These are phyloP conservation scores for Neurospora sp. DNA, from an alignment of 495 filamentous ascomycete genomes.

Conservation along the genomic window DNA sequence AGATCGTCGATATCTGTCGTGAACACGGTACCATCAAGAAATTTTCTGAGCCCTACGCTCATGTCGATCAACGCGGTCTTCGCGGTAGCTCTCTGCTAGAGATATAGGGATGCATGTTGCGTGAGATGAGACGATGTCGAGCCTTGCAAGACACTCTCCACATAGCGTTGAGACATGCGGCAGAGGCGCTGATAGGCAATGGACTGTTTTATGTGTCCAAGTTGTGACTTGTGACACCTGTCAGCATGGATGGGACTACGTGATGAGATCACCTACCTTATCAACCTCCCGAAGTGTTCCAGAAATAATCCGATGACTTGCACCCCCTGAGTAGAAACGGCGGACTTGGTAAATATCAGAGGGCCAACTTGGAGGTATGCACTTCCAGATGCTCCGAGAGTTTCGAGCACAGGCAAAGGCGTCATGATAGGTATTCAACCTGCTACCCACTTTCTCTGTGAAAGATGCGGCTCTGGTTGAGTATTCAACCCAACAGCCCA, in stretches of 20 bases:
- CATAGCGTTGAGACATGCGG: neutral
- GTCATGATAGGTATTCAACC: neutral
- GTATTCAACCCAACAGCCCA: neutral
- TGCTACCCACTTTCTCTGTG: neutral
- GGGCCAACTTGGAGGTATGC: neutral
- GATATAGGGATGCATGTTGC: neutral
- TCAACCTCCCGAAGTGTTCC: neutral
- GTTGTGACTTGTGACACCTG: neutral
- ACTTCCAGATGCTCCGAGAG: neutral
- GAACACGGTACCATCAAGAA: neutral
- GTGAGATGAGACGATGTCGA: neutral
- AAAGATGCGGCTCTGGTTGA: neutral
- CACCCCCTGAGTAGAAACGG: neutral
- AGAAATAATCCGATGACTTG: neutral
- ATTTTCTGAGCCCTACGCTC: neutral
- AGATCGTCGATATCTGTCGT: neutral
- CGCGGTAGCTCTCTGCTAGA: neutral
- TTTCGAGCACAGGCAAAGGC: neutral
- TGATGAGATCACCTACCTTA: neutral
- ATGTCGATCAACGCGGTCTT: neutral
- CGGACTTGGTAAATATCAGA: neutral
- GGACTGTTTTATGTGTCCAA: neutral
- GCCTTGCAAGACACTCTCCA: neutral
- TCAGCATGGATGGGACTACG: neutral
- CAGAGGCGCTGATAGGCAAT: neutral